Evolutionary conservation across 192 early-diverging fungal species (phyloP), one percentile per base, ranked within the genome.

Genomic region (Podila minutissima): DNA sequence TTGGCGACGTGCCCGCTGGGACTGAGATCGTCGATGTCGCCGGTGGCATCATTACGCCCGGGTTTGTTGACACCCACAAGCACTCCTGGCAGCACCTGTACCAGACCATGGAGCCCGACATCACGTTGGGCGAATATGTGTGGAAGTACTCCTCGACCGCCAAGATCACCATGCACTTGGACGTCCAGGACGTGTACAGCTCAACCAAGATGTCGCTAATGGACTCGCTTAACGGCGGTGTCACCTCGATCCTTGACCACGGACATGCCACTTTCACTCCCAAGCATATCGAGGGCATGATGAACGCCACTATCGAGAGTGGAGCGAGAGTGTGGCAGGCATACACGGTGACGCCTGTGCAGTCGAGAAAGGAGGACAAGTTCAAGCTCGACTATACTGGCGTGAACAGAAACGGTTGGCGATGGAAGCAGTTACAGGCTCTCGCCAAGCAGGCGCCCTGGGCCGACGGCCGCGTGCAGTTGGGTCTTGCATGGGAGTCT

Each of bases 31-130:
- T 66, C 17, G 38, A 66, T n/a, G 26, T 50, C 5, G 46, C 49
- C 0, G 49, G 48, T 38, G 46, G 64, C 6, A 66, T 66, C 64
- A 66, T 66, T 7, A 51, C 64, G 3, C 64, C 48, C 1, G 64
- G 64, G 10, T 66, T 66, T 10, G 28, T 66, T 26, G 48, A 50
- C 20, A 66, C 64, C 9, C 62, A 63, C 37, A 63, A 41, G 62
- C 62, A 63, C 12, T 37, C 62, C 7, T 63, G 62, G 37, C 37
- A 63, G 20, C 62, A 63, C n/a, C 10, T 63, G n/a, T 41, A 38
- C 12, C 62, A 63, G 26, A 63, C 62, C 17, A 4, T 63, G 33
- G 62, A 5, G 9, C 37, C 37, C 12, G 20, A 63, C 22, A 22
- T 41, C 17, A n/a, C 24, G 1, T 10, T 63, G 4, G 35, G 22